Base-by-base conservation (phyloP, 495 filamentous ascomycete genomes). In the Talaromyces nanjingensis region DNA sequence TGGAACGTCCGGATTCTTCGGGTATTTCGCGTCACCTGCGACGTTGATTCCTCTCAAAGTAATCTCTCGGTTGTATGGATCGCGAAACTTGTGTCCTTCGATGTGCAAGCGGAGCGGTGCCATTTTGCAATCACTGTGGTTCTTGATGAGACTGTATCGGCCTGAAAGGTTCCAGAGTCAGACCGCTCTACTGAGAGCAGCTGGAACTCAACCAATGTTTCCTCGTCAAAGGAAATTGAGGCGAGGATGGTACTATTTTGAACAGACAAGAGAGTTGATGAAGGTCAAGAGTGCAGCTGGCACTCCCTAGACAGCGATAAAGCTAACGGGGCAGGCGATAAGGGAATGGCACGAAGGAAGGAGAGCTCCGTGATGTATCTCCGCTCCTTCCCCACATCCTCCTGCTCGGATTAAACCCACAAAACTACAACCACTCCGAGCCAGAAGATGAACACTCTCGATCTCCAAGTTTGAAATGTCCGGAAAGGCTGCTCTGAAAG, bases 401-500 rank as follows among this genome's bases (percentile, higher is more conserved):
- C 1, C 11, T 49, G 45, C n/a, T 49, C 6, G 45, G 7, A 20
- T 20, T 49, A 49, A 47, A 49, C 45, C 58, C 58, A 60, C 58
- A 39, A 39, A 60, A 37, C 45, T 49, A 20, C 37, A 37, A 37
- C 33, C 8, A 49, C 37, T 49, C 45, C 45, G 7, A 49, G 68
- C 67, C 66, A 69, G 67, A 47, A 39, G 34, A 63, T 63, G 52
- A 63, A 16, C 34, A 57, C 22, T 3, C 62, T 60, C 55, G 59
- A 49, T 59, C 67, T 60, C 64, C 68, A 67, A 66, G 65, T 69
- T 37, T 59, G 70, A 60, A 14, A 84, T 88, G 86, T 80, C 86
- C 62, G 81, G 79, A 73, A 98, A 96, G 77, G 82, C 89, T 62
- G 82, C 87, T 66, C 80, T 98, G 63, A 98, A 96, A 75, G 87